Conservation (phyloP, 306 rosid genomes). For the Trifolium dubium region DNA sequence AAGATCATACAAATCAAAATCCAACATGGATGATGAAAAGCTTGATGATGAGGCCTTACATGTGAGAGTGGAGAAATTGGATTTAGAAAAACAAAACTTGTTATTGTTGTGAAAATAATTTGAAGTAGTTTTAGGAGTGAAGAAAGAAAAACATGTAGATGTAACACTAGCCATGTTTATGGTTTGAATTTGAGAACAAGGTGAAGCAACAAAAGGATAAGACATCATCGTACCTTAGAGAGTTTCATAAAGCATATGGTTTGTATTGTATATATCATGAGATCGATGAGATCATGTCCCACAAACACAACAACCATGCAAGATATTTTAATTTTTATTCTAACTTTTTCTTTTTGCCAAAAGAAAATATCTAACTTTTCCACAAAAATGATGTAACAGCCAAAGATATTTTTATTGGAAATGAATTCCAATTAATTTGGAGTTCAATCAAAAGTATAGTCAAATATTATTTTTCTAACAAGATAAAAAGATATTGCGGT, state of each 20-base stretch:
- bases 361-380: background rate
- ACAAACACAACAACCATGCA: conserved; percentile 7
- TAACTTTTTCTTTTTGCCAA: conserved; percentile 3
- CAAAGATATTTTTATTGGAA: conserved; percentile 9
- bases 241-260: background rate
- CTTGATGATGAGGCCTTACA: conserved; percentile 54
- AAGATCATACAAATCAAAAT: conserved; percentile 86
- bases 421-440: background rate
- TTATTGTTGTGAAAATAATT: background rate
- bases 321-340: conserved; percentile 43
- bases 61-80: conserved; percentile 19
- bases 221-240: conserved; percentile 29
- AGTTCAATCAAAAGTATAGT: background rate
- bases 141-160: conserved; percentile 40
- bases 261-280: background rate
- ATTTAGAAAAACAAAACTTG: conserved; percentile 19
- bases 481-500: too few relatives aligned
- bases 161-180: conserved; percentile 44
- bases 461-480: too few relatives aligned
- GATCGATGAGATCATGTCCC: background rate
- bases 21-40: conserved; percentile 40
- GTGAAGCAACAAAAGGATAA: conserved; percentile 37
- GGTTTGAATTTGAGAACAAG: conserved; percentile 39
- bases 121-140: background rate
- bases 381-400: conserved; percentile 13